Evolutionary conservation across 257 asterid species (phyloP), one percentile per base, ranked within the genome.

Genomic region (Prunella vulgaris): DNA sequence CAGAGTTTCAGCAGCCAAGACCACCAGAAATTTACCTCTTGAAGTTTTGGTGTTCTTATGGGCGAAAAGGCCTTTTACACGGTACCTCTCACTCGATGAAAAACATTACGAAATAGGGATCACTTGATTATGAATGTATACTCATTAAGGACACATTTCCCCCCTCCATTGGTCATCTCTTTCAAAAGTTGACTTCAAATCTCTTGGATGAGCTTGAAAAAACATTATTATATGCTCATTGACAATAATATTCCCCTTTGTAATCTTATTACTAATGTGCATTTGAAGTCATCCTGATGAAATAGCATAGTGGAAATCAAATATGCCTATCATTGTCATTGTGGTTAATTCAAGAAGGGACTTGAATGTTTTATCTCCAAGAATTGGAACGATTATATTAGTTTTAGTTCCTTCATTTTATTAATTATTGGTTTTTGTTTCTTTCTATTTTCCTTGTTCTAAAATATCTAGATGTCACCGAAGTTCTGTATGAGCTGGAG

Each of bases 401-500:
- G 64, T 57, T 62, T n/a, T 54, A 21, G 10, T 7, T 30, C 42
- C 14, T 35, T 67, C 6, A n/a, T 21, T 46, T 60, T 7, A n/a
- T 17, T 69, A 24, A 20, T 71, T 28, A 14, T 53, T 12, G 7
- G 10, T 60, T 5, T 32, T 40, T 67, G 20, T 15, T 60, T 30
- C 66, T 4, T 32, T 62, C 13, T 25, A 0, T 5, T 33, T 60
- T 73, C 37, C 21, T 66, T 17, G 5, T 32, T 60, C 49, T 42
- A 64, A 1, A 60, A 9, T 20, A 21, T 35, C 33, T 25, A 8
- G 96, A 85, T 84, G 87, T 89, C 38, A 85, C 96, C 1, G 82
- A 85, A 80, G 92, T 79, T 74, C 92, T 89, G 54, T 87, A 68
- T 27, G 83, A 87, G 79, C 62, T 89, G 53, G 96, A 89, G 77